Base-by-base conservation (phyloP, 2,329 filamentous ascomycete species). In the Dactylellina drechsleri region DNA sequence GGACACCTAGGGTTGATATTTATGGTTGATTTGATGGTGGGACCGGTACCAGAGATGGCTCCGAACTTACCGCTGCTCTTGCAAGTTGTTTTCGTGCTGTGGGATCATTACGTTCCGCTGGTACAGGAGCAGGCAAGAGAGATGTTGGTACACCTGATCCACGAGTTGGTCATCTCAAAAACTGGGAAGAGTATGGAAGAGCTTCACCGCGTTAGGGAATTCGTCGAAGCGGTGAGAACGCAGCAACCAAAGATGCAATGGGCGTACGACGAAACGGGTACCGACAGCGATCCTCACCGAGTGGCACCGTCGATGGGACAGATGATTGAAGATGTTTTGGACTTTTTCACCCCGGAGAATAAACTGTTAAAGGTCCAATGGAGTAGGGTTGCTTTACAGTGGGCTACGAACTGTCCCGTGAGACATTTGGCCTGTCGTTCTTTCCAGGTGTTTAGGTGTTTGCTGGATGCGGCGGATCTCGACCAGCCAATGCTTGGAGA, bases 81-180 rank as follows among this genome's bases (percentile, higher is more conserved):
- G 13, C 95, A 99, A 81, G 92, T 97, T 7, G 90, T 97, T 4
- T 90, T 94, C 12, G 92, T 98, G 2, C 86, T 98, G 1, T 99
- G 95, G 95, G 96, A 99, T 81, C 94, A 98, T 80, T 97, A 99
- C 80, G 97, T 92, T 0, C 89, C 92, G 2, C 87, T 97, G 10
- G 95, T 99, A 0, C 94, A 98, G 81, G 95, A 98, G 78, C 94
- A 99, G 82, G 93, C 96, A 31, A 89, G 93, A 57, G 95, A 99
- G 82, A 97, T 99, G 93, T 87, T 99, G 15, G 93, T 99, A 1
- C 95, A 99, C 83, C 86, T 99, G 16, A 96, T 99, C 54, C 95
- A 99, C 79, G 95, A 98, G 81, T 85, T 98, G 5, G 92, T 99
- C 43, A 93, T 97, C 28, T 89, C 88, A 0, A 88, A 75, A 41